Evolutionary conservation across 106 monocot species (phyloP).

Genomic region (Dendrobium huoshanense): DNA sequence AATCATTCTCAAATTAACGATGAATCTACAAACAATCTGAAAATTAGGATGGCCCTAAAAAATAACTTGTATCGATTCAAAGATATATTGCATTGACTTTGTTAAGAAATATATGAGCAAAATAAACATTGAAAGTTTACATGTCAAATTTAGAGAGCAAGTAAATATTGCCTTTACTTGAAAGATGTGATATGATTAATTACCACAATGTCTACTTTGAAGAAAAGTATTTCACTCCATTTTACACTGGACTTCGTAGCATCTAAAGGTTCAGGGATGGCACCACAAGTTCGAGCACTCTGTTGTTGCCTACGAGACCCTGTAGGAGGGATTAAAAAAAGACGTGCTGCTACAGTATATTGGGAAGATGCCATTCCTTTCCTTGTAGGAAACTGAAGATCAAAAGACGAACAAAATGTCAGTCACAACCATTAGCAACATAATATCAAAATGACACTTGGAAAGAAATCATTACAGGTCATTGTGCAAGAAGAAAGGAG

Average conservation of each 20-base stretch:
- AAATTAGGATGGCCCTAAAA: too few species aligned
- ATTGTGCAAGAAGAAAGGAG: neutral
- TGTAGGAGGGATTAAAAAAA: conserved; percentile 23
- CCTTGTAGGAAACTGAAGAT: conserved; percentile 32
- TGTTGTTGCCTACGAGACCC: conserved; percentile 47
- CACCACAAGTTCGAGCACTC: conserved; percentile 72
- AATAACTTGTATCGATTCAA: too few species aligned
- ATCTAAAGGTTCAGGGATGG: conserved; percentile 23
- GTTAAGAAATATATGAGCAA: too few species aligned
- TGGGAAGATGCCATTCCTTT: conserved; percentile 35
- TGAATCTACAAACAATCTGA: too few species aligned
- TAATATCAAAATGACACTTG: neutral
- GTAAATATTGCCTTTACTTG: neutral
- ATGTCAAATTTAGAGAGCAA: neutral
- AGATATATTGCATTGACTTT: too few species aligned
- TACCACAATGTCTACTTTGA: conserved; percentile 81
- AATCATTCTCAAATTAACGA: too few species aligned
- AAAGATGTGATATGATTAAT: conserved; percentile 3
- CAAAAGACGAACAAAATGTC: neutral
- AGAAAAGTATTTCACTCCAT: conserved; percentile 85
- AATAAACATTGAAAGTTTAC: neutral
- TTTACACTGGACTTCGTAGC: conserved; percentile 32
- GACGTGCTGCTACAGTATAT: conserved; percentile 38
- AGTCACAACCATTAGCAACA: neutral
- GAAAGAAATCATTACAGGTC: neutral